Evolutionary conservation across 768 basidiomycete species (phyloP), one percentile per base, ranked within the genome.

Genomic region (Amanita subjunquillea): DNA sequence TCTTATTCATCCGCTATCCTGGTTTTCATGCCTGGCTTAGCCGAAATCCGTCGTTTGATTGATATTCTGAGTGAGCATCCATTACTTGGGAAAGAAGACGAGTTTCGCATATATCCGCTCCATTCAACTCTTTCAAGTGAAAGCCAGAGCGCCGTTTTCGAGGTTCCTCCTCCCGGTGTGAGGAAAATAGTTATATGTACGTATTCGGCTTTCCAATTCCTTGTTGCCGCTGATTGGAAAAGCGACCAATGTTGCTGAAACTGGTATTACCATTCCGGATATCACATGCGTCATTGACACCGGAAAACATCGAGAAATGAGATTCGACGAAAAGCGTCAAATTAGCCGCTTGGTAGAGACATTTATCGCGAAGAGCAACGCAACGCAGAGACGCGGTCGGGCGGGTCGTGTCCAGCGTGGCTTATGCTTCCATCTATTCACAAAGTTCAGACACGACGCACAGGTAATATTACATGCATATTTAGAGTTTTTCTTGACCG

Each of bases 281-380:
- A 89, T 96, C 54, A 95, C 93, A 7, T 93, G 91, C 58, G 95
- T 97, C 22, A 91, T 98, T 55, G 95, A 99, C 62, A 80, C 84
- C 0, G 93, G 94, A 45, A 92, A 89, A 61, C 92, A 96, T 64
- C 78, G 91, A 58, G 93, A 96, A 70, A 96, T 96, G 86, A 81
- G 86, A 85, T 97, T 93, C 61, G 94, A 99, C 62, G 95, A 99
- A 71, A 97, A 97, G 67, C 81, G 96, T 12, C 95, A 97, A 62
- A 82, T 96, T 55, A 95, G 91, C 53, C 80, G 92, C 22, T 69
- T 99, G 25, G 78, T 93, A 6, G 93, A 98, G 66, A 91, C 90
- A 0, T 97, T 86, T 61, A 79, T 99, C 44, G 87, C 94, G 4
- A 83, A 78, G 66, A 94, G 90, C 62, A 96, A 96, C 63, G 93